These are phyloP conservation scores for Lactarius vividus DNA, from an alignment of 768 basidiomycete genomes.

Conservation along the genomic window DNA sequence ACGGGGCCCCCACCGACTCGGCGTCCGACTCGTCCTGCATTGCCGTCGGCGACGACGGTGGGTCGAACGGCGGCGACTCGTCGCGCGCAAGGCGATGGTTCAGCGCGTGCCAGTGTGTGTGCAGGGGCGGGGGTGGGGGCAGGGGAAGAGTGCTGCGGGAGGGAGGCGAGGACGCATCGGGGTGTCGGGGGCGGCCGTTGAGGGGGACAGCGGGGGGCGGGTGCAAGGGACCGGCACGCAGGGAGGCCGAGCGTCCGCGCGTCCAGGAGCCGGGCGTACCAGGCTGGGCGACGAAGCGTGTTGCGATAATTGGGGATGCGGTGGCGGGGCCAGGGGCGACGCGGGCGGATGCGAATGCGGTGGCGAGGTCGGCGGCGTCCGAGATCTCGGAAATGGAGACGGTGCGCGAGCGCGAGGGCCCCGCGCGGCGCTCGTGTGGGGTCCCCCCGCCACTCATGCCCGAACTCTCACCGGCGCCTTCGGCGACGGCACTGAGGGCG, in stretches of 20 bases:
- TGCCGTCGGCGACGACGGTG: constrained; percentile 12
- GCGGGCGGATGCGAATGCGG: background rate
- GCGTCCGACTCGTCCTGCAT: constrained; percentile 18
- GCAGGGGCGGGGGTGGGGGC: background rate
- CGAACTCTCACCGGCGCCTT: background rate
- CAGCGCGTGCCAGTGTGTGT: background rate
- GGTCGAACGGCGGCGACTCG: constrained; percentile 13
- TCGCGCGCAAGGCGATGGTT: background rate
- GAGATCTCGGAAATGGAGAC: constrained; percentile 18
- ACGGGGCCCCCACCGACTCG: constrained; percentile 1
- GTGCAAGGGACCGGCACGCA: background rate
- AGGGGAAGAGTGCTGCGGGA: constrained; percentile 1
- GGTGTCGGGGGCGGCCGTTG: constrained; percentile 2
- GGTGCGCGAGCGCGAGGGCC: constrained; percentile 21
- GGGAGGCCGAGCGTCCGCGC: constrained; percentile 14
- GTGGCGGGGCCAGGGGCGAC: background rate
- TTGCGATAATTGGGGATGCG: background rate
- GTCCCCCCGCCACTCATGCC: background rate
- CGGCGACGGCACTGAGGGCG: background rate
- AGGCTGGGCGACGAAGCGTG: constrained; percentile 1
- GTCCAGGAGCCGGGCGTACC: constrained; percentile 12
- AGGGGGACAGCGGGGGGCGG: background rate
- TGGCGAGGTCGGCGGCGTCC: constrained; percentile 2
- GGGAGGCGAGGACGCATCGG: constrained; percentile 15
- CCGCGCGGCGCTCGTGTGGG: background rate